Conservation (phyloP, 163 green algal species). For the Chlamydomonas reinhardtii region DNA sequence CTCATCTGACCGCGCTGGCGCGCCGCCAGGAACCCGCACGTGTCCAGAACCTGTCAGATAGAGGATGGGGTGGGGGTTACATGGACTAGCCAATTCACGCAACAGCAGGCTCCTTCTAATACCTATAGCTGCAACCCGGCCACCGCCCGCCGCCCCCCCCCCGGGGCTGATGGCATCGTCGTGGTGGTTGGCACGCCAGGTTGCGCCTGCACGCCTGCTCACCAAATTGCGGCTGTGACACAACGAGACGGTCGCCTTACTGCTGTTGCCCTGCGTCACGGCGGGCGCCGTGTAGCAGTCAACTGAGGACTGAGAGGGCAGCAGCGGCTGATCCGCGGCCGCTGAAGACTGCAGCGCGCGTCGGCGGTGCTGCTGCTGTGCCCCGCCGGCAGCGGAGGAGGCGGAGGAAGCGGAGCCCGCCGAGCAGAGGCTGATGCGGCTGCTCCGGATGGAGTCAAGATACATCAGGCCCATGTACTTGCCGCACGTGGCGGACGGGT, state of each 20-base stretch:
- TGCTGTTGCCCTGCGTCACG: neutral
- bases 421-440: neutral
- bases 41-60: neutral
- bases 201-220: too few relatives aligned
- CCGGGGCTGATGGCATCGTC: too few relatives aligned
- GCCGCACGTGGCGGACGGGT: neutral
- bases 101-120: too few relatives aligned
- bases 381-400: neutral
- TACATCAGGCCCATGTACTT: constrained; percentile 36
- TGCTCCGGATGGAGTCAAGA: constrained; percentile 22
- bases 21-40: constrained; percentile 11
- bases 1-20: constrained; percentile 7
- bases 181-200: too few relatives aligned
- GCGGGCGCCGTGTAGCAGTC: constrained; percentile 38
- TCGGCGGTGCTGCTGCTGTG: too few relatives aligned
- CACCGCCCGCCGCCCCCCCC: too few relatives aligned
- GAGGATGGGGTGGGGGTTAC: too few relatives aligned
- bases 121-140: too few relatives aligned
- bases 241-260: constrained; percentile 24
- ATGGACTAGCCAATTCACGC: too few relatives aligned
- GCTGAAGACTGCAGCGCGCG: too few relatives aligned
- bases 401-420: neutral
- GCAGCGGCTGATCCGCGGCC: neutral
- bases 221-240: constrained; percentile 41
- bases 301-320: neutral